Percentiles rank a stretch among this genome's conserved stretches.
phyloP scores from a whole-genome alignment of 1,284 basidiomycete genomes.

The Puccinia novopanici region DNA sequence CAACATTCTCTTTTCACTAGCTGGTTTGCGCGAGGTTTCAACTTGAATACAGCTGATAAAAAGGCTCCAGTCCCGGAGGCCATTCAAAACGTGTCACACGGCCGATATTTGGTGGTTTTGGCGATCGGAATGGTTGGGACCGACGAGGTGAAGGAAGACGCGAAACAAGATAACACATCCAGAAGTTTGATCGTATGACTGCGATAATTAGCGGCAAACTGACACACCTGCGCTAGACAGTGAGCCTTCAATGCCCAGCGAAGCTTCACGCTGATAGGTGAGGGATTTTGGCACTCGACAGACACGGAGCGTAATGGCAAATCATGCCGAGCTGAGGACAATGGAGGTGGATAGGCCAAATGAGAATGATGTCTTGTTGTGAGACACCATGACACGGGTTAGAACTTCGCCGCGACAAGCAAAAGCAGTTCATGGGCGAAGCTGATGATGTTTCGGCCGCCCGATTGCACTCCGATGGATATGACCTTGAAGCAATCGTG shows the following conservation, averaged over 20 bases:
- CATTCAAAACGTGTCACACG: constrained; percentile 7
- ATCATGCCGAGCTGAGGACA: no score
- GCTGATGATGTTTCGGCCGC: neutral
- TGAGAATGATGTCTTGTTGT: no score
- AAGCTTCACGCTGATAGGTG: neutral
- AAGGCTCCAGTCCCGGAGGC: neutral
- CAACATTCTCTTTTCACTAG: neutral
- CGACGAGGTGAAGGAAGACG: neutral
- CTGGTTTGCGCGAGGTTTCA: constrained; percentile 13
- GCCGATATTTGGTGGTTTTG: neutral
- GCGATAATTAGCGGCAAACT: constrained; percentile 2
- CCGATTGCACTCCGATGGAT: neutral
- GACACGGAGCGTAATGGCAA: no score
- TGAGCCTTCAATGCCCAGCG: neutral
- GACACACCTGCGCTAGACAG: neutral
- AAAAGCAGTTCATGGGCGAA: neutral
- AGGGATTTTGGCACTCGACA: neutral
- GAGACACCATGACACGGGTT: no score
- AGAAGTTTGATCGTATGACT: neutral
- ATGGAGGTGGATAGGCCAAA: no score
- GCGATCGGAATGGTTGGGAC: constrained; percentile 5
- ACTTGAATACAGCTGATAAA: constrained; percentile 9
- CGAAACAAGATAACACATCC: neutral
- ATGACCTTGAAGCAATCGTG: neutral
- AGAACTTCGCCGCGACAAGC: neutral